These are phyloP conservation scores for Phytopythium helicoides DNA, from an alignment of 352 stramenopile genomes.

Conservation along the genomic window DNA sequence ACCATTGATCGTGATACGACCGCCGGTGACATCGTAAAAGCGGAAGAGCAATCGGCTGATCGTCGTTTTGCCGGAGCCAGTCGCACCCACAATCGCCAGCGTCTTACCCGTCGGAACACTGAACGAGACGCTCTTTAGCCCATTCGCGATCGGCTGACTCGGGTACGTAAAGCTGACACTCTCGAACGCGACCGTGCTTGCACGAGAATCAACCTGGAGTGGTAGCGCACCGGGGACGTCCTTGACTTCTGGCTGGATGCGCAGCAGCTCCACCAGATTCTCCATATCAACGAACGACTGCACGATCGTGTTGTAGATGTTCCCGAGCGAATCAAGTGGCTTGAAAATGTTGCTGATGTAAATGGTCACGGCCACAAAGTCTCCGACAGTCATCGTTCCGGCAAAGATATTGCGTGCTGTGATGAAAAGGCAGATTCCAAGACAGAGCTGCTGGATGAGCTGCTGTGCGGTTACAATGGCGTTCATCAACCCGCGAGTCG, in stretches of 20 bases:
- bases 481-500: constrained; percentile 89
- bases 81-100: constrained; percentile 93
- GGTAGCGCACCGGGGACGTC: constrained; percentile 78
- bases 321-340: constrained; percentile 94
- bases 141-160: constrained; percentile 78
- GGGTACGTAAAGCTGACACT: constrained; percentile 93
- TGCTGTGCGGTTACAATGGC: constrained; percentile 94
- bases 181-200: constrained; percentile 87
- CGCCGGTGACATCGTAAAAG: constrained; percentile 94
- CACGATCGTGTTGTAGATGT: constrained; percentile 96
- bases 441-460: constrained; percentile 87
- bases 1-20: constrained; percentile 84
- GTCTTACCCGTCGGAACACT: constrained; percentile 77
- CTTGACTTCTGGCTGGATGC: constrained; percentile 90
- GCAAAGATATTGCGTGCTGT: constrained; percentile 45
- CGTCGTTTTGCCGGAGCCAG: constrained; percentile 93
- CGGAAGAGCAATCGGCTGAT: constrained; percentile 93
- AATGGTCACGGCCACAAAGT: constrained; percentile 95
- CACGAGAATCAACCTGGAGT: constrained; percentile 33
- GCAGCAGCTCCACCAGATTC: constrained; percentile 94
- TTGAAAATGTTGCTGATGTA: constrained; percentile 96
- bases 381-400: constrained; percentile 82
- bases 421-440: constrained; percentile 76
- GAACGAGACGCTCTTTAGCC: constrained; percentile 84
- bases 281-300: constrained; percentile 96